Conservation (phyloP, 306 rosid genomes). For the Quercus wislizeni region DNA sequence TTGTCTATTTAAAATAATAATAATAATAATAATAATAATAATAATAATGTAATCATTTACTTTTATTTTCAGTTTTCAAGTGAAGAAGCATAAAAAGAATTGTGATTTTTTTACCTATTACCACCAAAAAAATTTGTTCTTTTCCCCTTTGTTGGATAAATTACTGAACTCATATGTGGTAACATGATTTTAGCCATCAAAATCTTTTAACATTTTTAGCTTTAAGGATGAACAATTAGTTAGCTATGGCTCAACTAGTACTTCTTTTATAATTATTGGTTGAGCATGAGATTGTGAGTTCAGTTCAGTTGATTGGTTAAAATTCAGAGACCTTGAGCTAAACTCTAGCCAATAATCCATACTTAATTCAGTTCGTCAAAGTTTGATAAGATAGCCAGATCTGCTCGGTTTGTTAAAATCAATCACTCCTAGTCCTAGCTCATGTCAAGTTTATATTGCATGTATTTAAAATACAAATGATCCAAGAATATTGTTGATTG, state of each 20-base stretch:
- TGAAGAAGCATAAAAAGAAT: background rate
- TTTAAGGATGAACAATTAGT: background rate
- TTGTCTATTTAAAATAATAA: background rate
- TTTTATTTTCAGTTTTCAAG: background rate
- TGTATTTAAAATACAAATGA: background rate
- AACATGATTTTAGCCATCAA: background rate
- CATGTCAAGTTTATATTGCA: background rate
- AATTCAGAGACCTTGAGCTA: background rate
- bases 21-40: too few species aligned
- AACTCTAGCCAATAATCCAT: background rate
- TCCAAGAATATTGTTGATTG: too few species aligned
- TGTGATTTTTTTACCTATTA: background rate
- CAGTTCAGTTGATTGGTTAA: background rate
- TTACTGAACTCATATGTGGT: background rate
- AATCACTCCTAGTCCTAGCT: background rate
- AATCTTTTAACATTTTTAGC: background rate
- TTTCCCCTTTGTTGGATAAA: background rate
- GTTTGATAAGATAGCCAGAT: background rate
- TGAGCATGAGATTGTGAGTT: too few species aligned
- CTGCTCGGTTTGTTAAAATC: background rate
- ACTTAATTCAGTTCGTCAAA: background rate
- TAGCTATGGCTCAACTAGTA: too few species aligned
- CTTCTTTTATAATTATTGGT: too few species aligned
- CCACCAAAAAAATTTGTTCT: background rate
- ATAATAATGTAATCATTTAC: background rate